Conservation (phyloP, 352 stramenopile species). For the Phytophthora fragariaefolia region DNA sequence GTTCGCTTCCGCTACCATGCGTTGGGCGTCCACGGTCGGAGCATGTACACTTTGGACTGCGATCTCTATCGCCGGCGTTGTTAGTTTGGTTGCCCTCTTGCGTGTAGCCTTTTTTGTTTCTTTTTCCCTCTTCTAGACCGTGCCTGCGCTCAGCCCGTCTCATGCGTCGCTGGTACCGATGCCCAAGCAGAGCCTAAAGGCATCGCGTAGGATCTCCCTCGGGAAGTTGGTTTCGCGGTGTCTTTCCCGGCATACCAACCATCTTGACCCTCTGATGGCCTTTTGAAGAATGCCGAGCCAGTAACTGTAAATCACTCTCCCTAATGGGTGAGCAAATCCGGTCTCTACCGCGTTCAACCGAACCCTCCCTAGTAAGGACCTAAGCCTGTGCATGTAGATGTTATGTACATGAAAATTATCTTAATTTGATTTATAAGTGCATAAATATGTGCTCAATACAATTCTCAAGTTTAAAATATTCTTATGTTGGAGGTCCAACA, state of each 20-base stretch:
- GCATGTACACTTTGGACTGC: conserved; percentile 1
- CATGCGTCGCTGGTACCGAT: background rate
- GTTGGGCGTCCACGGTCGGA: too few species aligned
- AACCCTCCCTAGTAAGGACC: background rate
- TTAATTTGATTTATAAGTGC: background rate
- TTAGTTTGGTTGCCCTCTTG: background rate
- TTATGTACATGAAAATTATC: too few species aligned
- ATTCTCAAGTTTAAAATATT: conserved; percentile 6
- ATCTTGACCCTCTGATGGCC: background rate
- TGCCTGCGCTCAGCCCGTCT: background rate
- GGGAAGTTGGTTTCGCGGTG: background rate
- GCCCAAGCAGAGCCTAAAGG: background rate
- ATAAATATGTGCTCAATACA: background rate
- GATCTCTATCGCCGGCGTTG: conserved; percentile 1
- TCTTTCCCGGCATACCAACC: background rate
- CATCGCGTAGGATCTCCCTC: background rate
- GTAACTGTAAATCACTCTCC: background rate
- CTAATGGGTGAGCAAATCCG: background rate
- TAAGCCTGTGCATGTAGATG: conserved; percentile 13
- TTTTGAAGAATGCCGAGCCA: conserved; percentile 3
- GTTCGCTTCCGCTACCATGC: too few species aligned
- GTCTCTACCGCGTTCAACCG: background rate
- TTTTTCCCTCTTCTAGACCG: conserved; percentile 2
- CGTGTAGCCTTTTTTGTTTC: too few species aligned
- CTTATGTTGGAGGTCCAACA: conserved; percentile 11